Evolutionary conservation across 1,139 yeast species (phyloP), one percentile per base, ranked within the genome.

Genomic region (Pichia sp.): DNA sequence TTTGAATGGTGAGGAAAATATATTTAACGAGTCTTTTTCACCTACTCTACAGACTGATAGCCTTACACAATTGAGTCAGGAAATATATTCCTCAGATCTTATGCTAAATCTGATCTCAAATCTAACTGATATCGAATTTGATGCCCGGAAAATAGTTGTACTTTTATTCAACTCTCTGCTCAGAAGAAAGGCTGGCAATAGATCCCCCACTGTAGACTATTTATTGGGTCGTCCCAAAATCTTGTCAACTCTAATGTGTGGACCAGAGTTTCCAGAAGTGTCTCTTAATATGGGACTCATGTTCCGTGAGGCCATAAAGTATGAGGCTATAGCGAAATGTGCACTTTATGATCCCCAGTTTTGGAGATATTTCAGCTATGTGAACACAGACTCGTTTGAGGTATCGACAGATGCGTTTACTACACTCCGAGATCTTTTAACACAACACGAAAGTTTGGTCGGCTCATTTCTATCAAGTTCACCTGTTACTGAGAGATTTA

Each of bases 331-430:
- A 39, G 74, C 84, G 36, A 64, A 69, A 37, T 69, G 72, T 42
- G 55, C 87, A 29, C 52, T 66, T 30, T 64, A 67, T 37, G 72
- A 72, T 40, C 72, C 74, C 9, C 62, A 66, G 27, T 69, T 88
- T 46, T 91, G 98, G 97, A 74, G 75, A 44, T 81, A 77, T 51
- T 88, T 91, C 61, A 75, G 72, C 33, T 85, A 83, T 55, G 84
- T 85, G 29, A 81, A 79, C 49, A 66, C 72, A 32, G 79, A 80
- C 3, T 76, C 82, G 21, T 91, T 91, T 62, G 97, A 91, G 59
- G 74, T 84, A 22, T 88, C 95, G 37, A 85, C 96, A 2, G 96
- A 87, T 57, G 75, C 95, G 1, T 84, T 91, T 60, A 77, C 81
- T 34, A 85, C 91, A 27, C 61, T 83, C 49, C 71, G 69, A 53